phyloP scores from a whole-genome alignment of 345 rosid species.

The Brassica juncea region DNA sequence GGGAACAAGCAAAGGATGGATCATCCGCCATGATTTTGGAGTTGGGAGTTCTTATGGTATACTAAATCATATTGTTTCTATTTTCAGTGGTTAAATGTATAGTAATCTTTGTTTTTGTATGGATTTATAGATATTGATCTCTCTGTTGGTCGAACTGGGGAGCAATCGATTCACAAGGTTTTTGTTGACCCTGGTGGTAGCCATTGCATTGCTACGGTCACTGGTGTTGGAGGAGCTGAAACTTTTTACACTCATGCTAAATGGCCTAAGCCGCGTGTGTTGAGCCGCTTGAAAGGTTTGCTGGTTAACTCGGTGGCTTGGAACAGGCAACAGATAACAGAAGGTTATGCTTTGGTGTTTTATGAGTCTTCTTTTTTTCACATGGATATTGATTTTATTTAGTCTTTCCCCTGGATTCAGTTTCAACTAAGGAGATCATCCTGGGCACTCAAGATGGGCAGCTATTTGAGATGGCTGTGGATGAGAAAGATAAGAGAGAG shows the following conservation, averaged over 20 bases:
- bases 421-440: slow-evolving; percentile 86
- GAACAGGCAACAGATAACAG: slow-evolving; percentile 92
- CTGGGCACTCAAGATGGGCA: slow-evolving; percentile 70
- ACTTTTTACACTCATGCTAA: slow-evolving; percentile 89
- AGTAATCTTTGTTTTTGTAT: neutral
- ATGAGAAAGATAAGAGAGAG: slow-evolving; percentile 96
- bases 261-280: slow-evolving; percentile 89
- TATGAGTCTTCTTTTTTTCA: neutral
- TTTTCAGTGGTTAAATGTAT: neutral
- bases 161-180: slow-evolving; percentile 84
- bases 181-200: slow-evolving; percentile 99
- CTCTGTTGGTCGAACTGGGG: slow-evolving; percentile 81
- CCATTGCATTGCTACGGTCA: slow-evolving; percentile 83
- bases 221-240: slow-evolving; percentile 84
- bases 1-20: slow-evolving; percentile 97
- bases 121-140: slow-evolving; percentile 72
- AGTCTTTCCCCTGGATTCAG: slow-evolving; percentile 41
- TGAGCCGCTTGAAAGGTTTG: slow-evolving; percentile 79
- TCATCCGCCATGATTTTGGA: slow-evolving; percentile 90
- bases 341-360: slow-evolving; percentile 53
- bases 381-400: slow-evolving; percentile 22
- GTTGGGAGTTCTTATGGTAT: slow-evolving; percentile 78
- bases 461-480: slow-evolving; percentile 87
- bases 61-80: neutral
- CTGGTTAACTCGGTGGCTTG: slow-evolving; percentile 90